Evolutionary conservation across 495 filamentous ascomycete species (phyloP).

Genomic region (Penicillium steckii): DNA sequence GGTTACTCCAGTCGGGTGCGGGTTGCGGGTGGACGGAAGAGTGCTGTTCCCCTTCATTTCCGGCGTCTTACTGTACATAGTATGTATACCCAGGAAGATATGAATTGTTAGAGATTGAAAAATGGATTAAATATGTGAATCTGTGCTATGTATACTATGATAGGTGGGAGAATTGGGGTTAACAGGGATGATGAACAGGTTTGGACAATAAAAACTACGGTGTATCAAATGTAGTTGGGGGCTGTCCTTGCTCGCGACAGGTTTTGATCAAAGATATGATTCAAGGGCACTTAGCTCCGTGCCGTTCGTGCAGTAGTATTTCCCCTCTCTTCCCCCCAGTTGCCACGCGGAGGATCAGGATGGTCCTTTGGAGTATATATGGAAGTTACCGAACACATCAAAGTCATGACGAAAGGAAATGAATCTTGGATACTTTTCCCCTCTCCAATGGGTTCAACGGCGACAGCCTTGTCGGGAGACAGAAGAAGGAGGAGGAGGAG

Average conservation of each 20-base stretch:
- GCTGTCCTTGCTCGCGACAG: not conserved
- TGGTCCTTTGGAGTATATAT: too few species aligned
- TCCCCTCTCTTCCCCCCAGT: not conserved
- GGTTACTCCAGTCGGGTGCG: not conserved
- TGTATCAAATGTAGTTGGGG: not conserved
- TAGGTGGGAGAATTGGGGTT: not conserved
- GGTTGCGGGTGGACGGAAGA: not conserved
- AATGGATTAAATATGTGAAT: too few species aligned
- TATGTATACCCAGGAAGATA: too few species aligned
- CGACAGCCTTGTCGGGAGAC: not conserved
- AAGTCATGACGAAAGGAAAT: not conserved
- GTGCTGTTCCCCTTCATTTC: constrained; percentile 4
- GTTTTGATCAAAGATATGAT: constrained; percentile 1
- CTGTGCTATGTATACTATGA: too few species aligned
- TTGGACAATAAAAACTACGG: not conserved
- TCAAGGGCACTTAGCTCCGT: constrained; percentile 9
- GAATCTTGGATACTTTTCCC: not conserved
- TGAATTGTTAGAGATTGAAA: too few species aligned
- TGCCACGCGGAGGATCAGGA: constrained; percentile 2
- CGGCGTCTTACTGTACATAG: not conserved
- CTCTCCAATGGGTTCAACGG: too few species aligned
- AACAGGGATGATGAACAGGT: not conserved
- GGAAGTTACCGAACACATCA: not conserved
- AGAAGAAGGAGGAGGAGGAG: not conserved
- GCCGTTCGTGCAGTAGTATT: not conserved